Conservation (phyloP, 2,329 filamentous ascomycete species). For the Aspergillus sp. region DNA sequence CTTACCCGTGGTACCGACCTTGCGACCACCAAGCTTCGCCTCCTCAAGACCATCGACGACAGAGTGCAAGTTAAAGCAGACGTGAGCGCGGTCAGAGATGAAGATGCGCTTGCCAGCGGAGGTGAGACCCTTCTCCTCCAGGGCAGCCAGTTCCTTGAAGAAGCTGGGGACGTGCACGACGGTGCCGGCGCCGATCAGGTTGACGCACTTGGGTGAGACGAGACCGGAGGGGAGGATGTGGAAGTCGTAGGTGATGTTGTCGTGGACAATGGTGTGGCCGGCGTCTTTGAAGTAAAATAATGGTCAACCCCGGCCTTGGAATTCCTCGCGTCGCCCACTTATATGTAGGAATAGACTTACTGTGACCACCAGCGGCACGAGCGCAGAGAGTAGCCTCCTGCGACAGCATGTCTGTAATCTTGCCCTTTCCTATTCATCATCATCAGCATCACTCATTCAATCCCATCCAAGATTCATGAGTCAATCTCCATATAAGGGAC, state of each 20-base stretch:
- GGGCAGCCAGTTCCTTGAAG: slow-evolving; percentile 40
- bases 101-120: slow-evolving; percentile 37
- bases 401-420: slow-evolving; percentile 43
- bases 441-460: slow-evolving; percentile 5
- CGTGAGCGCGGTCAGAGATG: slow-evolving; percentile 41
- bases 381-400: slow-evolving; percentile 39
- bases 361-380: slow-evolving; percentile 42
- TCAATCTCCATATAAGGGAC: neutral
- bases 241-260: slow-evolving; percentile 43
- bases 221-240: slow-evolving; percentile 43
- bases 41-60: slow-evolving; percentile 43
- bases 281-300: slow-evolving; percentile 24
- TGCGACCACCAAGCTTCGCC: slow-evolving; percentile 37
- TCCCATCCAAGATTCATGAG: slow-evolving; percentile 1
- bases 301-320: neutral
- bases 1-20: slow-evolving; percentile 45
- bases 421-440: slow-evolving; percentile 35
- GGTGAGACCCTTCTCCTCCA: slow-evolving; percentile 39
- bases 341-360: slow-evolving; percentile 22
- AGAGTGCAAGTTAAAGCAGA: slow-evolving; percentile 40
- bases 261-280: slow-evolving; percentile 44
- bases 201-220: slow-evolving; percentile 39
- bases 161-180: slow-evolving; percentile 44
- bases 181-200: slow-evolving; percentile 42
- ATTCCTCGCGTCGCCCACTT: neutral